Evolutionary conservation across 176 grass and related monocot genomes (phyloP), one percentile per base, ranked within the genome.

Genomic region (Eleusine indica): DNA sequence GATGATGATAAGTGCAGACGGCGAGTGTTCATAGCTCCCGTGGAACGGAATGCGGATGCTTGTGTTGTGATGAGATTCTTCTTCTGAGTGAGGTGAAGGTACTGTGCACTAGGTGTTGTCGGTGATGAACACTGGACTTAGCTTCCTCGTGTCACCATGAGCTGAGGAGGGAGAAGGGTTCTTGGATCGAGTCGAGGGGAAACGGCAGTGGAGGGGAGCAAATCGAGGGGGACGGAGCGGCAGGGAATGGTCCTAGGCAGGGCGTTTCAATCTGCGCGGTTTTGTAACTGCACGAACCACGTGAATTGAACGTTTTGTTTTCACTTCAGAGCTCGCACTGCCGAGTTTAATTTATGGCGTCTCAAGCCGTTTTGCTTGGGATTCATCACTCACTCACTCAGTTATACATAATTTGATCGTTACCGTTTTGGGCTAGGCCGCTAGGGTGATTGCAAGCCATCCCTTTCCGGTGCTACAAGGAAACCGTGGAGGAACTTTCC

Each of bases 191-290:
- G 68, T 63, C 39, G 56, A 58, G 56, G 48, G 18, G 54, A 8
- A 58, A 58, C 18, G 56, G 56, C 15, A 82, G 41, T 72, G 67
- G 80, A 42, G 35, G 14, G 37, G 70, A 64, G 66, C 22, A 52
- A 84, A 84, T 60, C 42, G 48, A 76, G 78, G 54, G 15, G 52
- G 8, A 28, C 65, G 69, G 79, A 58, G 72, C 44, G 84, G 84
- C 13, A 25, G 30, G 40, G 44, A 47, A 47, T 10, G 44, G 44
- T 47, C 44, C 9, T 47, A 47, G 44, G 44, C 44, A 47, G 44
- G 44, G 44, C 11, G 44, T 10, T 47, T 47, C 44, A 47, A 47
- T 47, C 44, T 47, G 44, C 7, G 44, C 44, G 44, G 9, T 11
- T 47, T 47, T 47, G 9, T 47, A 47, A 47, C 44, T 12, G 44